Percentiles rank a stretch among this genome's conserved stretches.
Evolutionary conservation across 805 yeast genomes (phyloP).

Genomic region (Starmerella floricola): DNA sequence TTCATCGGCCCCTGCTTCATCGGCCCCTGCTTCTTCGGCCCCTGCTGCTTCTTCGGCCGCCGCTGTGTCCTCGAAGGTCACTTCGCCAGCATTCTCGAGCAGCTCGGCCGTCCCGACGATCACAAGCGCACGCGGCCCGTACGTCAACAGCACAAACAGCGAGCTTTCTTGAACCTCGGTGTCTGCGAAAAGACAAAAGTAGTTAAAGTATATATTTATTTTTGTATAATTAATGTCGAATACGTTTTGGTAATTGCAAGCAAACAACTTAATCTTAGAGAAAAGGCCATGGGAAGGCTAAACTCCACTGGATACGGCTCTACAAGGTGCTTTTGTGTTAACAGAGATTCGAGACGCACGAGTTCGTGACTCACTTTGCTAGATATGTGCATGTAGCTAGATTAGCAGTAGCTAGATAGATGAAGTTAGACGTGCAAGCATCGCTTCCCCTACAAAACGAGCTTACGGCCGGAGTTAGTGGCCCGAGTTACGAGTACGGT

Average conservation of each 20-base stretch:
- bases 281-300: background rate
- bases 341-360: no score
- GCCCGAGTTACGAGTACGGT: background rate
- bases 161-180: background rate
- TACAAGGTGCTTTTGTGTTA: no score
- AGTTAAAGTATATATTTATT: background rate
- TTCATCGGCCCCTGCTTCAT: constrained; percentile 1
- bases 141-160: background rate
- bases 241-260: no score
- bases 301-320: no score
- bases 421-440: no score
- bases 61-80: constrained; percentile 1
- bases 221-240: background rate
- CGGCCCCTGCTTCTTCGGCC: background rate
- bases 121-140: background rate
- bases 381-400: no score
- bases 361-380: no score
- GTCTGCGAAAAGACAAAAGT: background rate
- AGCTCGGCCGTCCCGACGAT: constrained; percentile 3
- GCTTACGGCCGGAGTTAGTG: background rate
- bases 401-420: no score
- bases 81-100: constrained; percentile 1
- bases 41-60: constrained; percentile 1
- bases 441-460: no score
- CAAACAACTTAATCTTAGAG: background rate